Conservation (phyloP, 768 basidiomycete species). For the Russula abietina region DNA sequence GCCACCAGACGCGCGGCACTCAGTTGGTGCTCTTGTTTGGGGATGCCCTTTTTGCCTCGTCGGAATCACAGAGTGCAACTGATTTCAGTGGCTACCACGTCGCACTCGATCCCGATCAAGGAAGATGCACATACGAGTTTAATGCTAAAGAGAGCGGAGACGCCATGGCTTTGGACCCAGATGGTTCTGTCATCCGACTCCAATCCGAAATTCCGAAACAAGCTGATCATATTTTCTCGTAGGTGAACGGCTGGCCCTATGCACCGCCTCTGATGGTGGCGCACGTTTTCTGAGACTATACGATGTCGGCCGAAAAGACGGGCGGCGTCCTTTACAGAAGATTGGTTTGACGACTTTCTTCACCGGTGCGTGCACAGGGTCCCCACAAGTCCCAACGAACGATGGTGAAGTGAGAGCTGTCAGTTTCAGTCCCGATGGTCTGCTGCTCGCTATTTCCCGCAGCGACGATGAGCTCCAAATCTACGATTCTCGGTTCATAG, state of each 20-base stretch:
- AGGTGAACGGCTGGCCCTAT: conserved; percentile 20
- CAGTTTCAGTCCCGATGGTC: conserved; percentile 22
- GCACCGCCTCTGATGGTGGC: conserved; percentile 1
- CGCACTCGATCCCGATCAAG: conserved; percentile 18
- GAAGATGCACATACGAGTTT: conserved; percentile 4
- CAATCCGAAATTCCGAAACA: no score
- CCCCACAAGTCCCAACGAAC: background rate
- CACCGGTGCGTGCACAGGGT: no score
- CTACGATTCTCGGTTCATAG: conserved; percentile 23
- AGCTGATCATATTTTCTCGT: background rate
- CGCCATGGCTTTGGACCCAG: conserved; percentile 21
- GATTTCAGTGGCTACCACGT: conserved; percentile 19
- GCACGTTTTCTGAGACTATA: conserved; percentile 15
- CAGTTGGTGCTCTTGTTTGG: conserved; percentile 20
- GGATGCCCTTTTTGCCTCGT: conserved; percentile 24
- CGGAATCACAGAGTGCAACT: conserved; percentile 13
- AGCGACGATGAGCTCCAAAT: conserved; percentile 23
- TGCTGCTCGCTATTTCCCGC: conserved; percentile 20
- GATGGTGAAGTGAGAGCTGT: conserved; percentile 20
- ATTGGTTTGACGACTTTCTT: conserved; percentile 6
- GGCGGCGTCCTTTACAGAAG: background rate
- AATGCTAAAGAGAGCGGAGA: conserved; percentile 20
- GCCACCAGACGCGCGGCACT: conserved; percentile 12
- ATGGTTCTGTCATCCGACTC: conserved; percentile 5
- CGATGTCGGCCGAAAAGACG: conserved; percentile 17